phyloP scores from a whole-genome alignment of 2,329 filamentous ascomycete genomes.

The Clonostachys rosea region DNA sequence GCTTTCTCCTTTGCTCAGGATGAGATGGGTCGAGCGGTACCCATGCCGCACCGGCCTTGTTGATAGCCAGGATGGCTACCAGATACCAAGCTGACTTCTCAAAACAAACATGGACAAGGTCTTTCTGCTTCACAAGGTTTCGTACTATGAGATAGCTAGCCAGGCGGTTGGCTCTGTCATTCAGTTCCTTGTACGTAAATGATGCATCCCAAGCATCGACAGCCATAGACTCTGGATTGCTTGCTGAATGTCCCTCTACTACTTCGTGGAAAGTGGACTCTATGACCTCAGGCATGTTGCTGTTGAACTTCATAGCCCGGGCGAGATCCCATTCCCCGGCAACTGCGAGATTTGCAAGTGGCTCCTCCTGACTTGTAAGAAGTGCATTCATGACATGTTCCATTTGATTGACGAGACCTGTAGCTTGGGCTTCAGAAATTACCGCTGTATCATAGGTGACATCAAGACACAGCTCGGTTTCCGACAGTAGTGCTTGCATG shows the following conservation, averaged over 20 bases:
- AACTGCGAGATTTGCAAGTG: background rate
- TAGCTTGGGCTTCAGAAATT: slow-evolving; percentile 4
- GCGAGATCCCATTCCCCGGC: slow-evolving; percentile 1
- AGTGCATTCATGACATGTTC: slow-evolving; percentile 6
- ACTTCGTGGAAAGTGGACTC: slow-evolving; percentile 29
- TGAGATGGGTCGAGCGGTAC: slow-evolving; percentile 4
- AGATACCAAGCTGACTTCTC: slow-evolving; percentile 4
- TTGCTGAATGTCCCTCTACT: slow-evolving; percentile 23
- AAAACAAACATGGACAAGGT: slow-evolving; percentile 4
- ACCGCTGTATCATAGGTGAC: slow-evolving; percentile 2
- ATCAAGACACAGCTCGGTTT: slow-evolving; percentile 1
- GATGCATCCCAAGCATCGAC: slow-evolving; percentile 34
- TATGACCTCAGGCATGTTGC: background rate
- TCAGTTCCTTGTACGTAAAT: slow-evolving; percentile 29
- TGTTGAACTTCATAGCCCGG: slow-evolving; percentile 1
- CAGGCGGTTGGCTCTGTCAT: slow-evolving; percentile 5
- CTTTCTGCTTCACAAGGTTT: background rate
- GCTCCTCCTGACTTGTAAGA: background rate
- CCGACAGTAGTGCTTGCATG: slow-evolving; percentile 1
- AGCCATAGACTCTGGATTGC: slow-evolving; percentile 20
- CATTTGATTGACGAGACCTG: slow-evolving; percentile 7
- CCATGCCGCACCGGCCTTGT: slow-evolving; percentile 4
- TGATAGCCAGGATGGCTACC: slow-evolving; percentile 4
- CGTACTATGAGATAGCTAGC: slow-evolving; percentile 2
- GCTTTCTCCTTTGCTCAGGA: background rate